Evolutionary conservation across 169 alveolate species (phyloP).

Genomic region (Perkinsus olseni): DNA sequence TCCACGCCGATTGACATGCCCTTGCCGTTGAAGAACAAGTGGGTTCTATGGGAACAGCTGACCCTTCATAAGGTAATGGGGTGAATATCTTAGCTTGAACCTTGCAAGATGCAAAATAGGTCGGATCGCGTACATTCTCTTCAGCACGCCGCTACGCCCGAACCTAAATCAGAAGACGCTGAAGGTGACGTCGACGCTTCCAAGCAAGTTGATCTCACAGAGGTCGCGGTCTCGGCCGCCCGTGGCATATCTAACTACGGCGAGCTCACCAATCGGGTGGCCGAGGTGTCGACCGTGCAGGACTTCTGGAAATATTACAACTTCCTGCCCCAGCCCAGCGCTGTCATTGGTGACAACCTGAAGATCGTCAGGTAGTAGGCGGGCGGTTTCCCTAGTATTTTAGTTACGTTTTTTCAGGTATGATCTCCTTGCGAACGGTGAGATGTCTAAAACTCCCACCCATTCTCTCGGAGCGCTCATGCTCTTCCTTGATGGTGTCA

Average conservation of each 20-base stretch:
- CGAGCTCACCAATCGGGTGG: slow-evolving; percentile 25
- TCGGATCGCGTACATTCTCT: not conserved
- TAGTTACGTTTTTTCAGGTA: not conserved
- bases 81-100: slow-evolving; percentile 5
- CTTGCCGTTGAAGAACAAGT: slow-evolving; percentile 23
- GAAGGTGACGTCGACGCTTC: not conserved
- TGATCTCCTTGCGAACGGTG: not conserved
- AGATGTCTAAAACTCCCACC: slow-evolving; percentile 16
- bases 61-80: slow-evolving; percentile 19
- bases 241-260: not conserved
- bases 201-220: not conserved
- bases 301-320: slow-evolving; percentile 35
- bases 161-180: not conserved
- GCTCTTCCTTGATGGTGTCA: slow-evolving; percentile 25
- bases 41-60: slow-evolving; percentile 34
- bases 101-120: not conserved
- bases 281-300: slow-evolving; percentile 26
- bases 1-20: not conserved
- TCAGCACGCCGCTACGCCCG: not conserved
- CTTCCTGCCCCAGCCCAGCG: slow-evolving; percentile 31
- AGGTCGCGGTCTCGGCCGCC: not conserved
- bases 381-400: no score
- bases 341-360: slow-evolving; percentile 15
- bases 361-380: slow-evolving; percentile 22
- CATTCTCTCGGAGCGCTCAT: slow-evolving; percentile 21